A percentile compares a stretch with the other conserved stretches of the same genome.
phyloP scores from a whole-genome alignment of 208 protist species.

The Blastocrithidia nonstop region DNA sequence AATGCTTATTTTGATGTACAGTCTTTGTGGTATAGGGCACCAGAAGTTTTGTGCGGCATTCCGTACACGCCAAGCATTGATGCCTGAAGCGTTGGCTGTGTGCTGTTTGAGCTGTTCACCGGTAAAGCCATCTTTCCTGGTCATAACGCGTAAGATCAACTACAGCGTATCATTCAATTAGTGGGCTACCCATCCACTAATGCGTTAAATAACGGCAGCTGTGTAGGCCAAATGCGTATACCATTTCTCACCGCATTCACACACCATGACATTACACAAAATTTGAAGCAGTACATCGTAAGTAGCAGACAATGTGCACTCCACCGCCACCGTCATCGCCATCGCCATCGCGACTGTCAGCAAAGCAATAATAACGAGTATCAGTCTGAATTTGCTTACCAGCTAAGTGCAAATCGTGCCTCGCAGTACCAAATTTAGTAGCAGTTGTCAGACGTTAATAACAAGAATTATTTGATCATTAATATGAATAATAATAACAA shows the following conservation, averaged over 20 bases:
- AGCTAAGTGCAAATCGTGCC: no score
- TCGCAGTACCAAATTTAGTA: no score
- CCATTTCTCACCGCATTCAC: conserved; percentile 6
- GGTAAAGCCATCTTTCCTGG: conserved; percentile 90
- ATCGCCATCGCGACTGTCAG: conserved; percentile 11
- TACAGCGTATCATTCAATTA: conserved; percentile 82
- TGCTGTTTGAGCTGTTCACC: conserved; percentile 84
- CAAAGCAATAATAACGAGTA: no score
- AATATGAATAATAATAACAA: no score
- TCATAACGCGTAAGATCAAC: conserved; percentile 74
- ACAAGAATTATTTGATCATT: no score
- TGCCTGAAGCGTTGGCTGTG: conserved; percentile 85
- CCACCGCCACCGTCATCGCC: conserved; percentile 11
- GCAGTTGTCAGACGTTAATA: no score
- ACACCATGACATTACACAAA: background rate
- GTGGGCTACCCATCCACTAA: conserved; percentile 66
- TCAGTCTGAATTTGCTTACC: no score
- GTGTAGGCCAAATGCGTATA: conserved; percentile 19
- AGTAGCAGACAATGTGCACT: conserved; percentile 10
- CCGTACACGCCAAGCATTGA: conserved; percentile 87
- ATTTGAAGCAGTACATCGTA: conserved; percentile 11
- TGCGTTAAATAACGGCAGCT: conserved; percentile 36
- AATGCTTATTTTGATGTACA: conserved; percentile 93
- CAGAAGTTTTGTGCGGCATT: conserved; percentile 83
- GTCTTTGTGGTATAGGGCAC: conserved; percentile 86